A percentile compares a stretch with the other conserved stretches of the same genome.
These are phyloP conservation scores for Adansonia rubrostipa DNA, from an alignment of 441 rosid species.

Conservation along the genomic window DNA sequence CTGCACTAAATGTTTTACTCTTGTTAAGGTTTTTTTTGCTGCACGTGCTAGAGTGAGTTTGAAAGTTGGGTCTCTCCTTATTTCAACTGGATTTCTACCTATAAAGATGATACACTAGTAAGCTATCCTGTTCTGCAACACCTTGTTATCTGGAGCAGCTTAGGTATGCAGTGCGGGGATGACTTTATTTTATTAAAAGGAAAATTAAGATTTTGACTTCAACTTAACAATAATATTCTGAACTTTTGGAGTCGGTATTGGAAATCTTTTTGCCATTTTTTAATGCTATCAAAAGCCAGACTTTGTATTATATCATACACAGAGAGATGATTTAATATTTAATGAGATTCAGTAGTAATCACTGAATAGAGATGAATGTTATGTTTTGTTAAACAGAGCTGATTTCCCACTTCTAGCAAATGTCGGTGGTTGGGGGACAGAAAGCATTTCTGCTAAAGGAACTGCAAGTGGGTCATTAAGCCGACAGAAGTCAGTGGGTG, in stretches of 20 bases:
- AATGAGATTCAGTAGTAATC: background rate
- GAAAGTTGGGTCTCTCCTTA: background rate
- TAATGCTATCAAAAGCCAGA: background rate
- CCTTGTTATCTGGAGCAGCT: background rate
- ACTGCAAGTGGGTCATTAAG: constrained; percentile 53
- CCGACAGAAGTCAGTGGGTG: constrained; percentile 71
- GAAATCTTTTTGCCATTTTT: background rate
- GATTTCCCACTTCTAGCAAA: constrained; percentile 68
- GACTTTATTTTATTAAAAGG: background rate
- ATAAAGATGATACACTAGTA: background rate
- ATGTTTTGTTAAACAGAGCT: constrained; percentile 46
- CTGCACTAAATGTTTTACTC: background rate
- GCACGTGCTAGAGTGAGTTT: background rate
- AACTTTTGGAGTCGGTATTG: background rate
- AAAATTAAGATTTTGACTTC: background rate
- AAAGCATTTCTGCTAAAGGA: constrained; percentile 62
- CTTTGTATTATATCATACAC: background rate
- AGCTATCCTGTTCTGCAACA: background rate
- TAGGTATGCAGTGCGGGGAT: background rate
- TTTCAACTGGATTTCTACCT: background rate
- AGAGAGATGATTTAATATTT: background rate
- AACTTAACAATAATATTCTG: constrained; percentile 2
- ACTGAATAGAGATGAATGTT: background rate
- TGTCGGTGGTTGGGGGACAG: constrained; percentile 76
- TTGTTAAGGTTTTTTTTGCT: background rate